Percentiles rank a stretch among this genome's conserved stretches.
These are phyloP conservation scores for Coemansia sp. DNA, from an alignment of 192 early-diverging fungal genomes.

Conservation along the genomic window DNA sequence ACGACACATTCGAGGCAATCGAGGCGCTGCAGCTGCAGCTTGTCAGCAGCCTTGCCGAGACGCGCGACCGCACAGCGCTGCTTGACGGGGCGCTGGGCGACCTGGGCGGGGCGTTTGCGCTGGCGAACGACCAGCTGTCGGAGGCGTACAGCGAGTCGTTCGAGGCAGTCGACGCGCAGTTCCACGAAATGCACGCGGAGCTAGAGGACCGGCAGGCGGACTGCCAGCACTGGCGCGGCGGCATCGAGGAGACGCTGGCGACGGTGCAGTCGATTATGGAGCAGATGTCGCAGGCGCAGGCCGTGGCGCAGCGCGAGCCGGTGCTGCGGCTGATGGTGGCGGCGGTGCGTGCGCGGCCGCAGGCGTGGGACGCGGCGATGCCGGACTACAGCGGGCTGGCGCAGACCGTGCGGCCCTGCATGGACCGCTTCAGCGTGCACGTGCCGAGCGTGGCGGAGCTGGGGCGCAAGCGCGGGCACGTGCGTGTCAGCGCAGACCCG, in stretches of 20 bases:
- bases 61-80: conserved; percentile 29
- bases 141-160: not conserved
- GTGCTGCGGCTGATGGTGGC: conserved; percentile 18
- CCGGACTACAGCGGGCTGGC: not conserved
- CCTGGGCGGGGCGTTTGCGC: conserved; percentile 4
- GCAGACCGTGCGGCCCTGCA: conserved; percentile 10
- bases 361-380: conserved; percentile 6
- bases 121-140: conserved; percentile 15
- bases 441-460: conserved; percentile 33
- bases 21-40: conserved; percentile 36
- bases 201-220: conserved; percentile 1
- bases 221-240: conserved; percentile 32
- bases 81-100: conserved; percentile 8
- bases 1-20: conserved; percentile 47
- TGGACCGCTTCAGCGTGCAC: conserved; percentile 2
- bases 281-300: conserved; percentile 36
- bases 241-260: conserved; percentile 26
- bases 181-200: not conserved
- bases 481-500: conserved; percentile 30
- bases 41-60: conserved; percentile 25
- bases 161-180: not conserved
- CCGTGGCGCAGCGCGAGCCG: conserved; percentile 23
- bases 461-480: conserved; percentile 44
- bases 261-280: conserved; percentile 45
- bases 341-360: conserved; percentile 15